Evolutionary conservation across 1,284 basidiomycete species (phyloP).

Genomic region (Kwoniella shivajii): DNA sequence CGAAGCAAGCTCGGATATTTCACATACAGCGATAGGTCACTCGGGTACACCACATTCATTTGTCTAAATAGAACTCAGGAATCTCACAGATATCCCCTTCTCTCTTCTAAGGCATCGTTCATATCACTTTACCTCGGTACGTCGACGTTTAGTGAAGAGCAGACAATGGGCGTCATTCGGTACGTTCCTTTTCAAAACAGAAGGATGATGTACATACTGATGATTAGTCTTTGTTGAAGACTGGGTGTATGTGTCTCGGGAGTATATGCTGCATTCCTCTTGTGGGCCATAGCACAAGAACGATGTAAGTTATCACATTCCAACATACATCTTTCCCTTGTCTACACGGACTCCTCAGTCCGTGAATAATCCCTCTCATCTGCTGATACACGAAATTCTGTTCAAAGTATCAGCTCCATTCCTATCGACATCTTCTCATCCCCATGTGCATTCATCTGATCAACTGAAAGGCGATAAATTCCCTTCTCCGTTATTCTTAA

Average conservation of each 20-base stretch:
- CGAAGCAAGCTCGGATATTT: no score
- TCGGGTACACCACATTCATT: no score
- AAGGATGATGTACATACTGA: background rate
- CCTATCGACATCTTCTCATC: constrained; percentile 60
- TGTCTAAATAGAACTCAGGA: no score
- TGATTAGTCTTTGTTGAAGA: background rate
- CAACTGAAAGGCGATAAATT: constrained; percentile 68
- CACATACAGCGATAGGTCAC: no score
- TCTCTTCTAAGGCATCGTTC: no score
- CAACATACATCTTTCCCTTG: background rate
- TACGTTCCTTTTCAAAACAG: constrained; percentile 1
- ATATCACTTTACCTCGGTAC: no score
- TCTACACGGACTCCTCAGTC: background rate
- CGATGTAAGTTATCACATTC: constrained; percentile 62
- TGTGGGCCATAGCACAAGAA: constrained; percentile 92
- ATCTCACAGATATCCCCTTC: no score
- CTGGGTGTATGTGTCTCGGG: constrained; percentile 48
- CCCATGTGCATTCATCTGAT: constrained; percentile 24
- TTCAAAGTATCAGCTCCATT: constrained; percentile 80
- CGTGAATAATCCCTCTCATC: background rate
- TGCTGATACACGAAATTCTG: background rate
- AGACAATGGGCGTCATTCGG: constrained; percentile 9
- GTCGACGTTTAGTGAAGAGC: no score
- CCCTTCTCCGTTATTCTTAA: constrained; percentile 82
- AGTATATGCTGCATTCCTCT: constrained; percentile 56